Base-by-base conservation (phyloP, 768 basidiomycete genomes). In the Russula vinacea region DNA sequence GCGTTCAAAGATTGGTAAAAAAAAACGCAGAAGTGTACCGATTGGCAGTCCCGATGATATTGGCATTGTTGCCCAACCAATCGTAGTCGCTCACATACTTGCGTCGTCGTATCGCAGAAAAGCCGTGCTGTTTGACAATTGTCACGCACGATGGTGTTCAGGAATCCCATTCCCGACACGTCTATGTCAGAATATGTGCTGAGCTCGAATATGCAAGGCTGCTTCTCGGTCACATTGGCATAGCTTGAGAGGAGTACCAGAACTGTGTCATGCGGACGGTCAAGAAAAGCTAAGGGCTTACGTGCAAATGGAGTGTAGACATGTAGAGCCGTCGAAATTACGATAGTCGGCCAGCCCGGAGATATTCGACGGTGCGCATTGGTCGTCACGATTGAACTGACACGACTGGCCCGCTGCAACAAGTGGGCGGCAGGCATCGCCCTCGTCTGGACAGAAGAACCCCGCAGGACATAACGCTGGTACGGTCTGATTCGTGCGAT, bases 121-220 rank as follows among this genome's bases (percentile, higher is more conserved):
- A 67, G 19, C 22, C 19, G 22, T 40, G 66, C 61, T 10, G 68
- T 68, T 22, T 60, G 49, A 44, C 68, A 68, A 58, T 67, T 68
- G 50, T 68, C 68, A 37, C 68, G 68, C 10, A 60, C 62, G 37
- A 68, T 67, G 26, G 44, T 60, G 33, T 67, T 66, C 24, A 49
- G 35, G 44, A 57, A 59, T 35, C 56, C 67, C 50, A 52, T 14
- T 42, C 64, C 67, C 13, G 40, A 39, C 3, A 29, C 24, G 50
- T 44, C 45, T 29, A 66, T 37, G 71, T 35, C 67, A 4, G 56
- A 73, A 67, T 79, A 80, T 5, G 72, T 70, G 29, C 73, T 76
- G 67, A 79, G 78, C 56, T 80, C 79, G 24, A 74, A 71, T 6
- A 74, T 61, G 65, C 80, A 81, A 39, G 74, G 67, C 61, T 74